Base-by-base conservation (phyloP, 148 eudicot species). In the Camellia japonica region DNA sequence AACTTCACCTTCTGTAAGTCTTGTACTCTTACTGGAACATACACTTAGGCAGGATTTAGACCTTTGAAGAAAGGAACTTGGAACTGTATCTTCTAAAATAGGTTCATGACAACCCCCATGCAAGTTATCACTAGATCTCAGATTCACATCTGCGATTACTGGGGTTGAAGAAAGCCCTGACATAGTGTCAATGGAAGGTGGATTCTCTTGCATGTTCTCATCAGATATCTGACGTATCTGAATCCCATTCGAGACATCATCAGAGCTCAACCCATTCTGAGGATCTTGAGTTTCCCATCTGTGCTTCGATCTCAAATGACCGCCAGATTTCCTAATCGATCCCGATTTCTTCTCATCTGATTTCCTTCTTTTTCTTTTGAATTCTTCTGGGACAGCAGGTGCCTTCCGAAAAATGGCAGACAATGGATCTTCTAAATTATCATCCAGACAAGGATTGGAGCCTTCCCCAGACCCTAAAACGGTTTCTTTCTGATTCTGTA, bases 361-460 rank as follows among this genome's bases (percentile, higher is more conserved):
- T 30, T 30, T 30, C 38, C 1, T 30, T 30, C 38, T 30, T 30
- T 30, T 30, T 30, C 38, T 30, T 30, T 30, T 30, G 38, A 30
- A 30, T 30, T 30, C 38, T 30, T 30, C 38, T 30, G 38, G 38
- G 38, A 30, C 38, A 30, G 38, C 38, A 0, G 38, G 93, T 30
- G 87, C 92, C 83, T 92, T 93, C 65, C 68, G 89, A 46, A 95
- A 77, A 70, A 88, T 86, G 65, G 87, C 87, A 74, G 97, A 93
- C 77, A 93, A 74, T 3, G 97, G 85, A 85, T 93, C 98, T 23
- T 87, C 94, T 80, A 85, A 72, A 75, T 69, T 70, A 59, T 86
- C 90, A 68, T 84, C 83, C 74, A 80, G 75, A 51, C 81, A 56
- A 9, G 51, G 68, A 51, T 68, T 62, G 68, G 83, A 67, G 30